phyloP scores from a whole-genome alignment of 179 eudicot genomes.

The Amaranthus tricolor region DNA sequence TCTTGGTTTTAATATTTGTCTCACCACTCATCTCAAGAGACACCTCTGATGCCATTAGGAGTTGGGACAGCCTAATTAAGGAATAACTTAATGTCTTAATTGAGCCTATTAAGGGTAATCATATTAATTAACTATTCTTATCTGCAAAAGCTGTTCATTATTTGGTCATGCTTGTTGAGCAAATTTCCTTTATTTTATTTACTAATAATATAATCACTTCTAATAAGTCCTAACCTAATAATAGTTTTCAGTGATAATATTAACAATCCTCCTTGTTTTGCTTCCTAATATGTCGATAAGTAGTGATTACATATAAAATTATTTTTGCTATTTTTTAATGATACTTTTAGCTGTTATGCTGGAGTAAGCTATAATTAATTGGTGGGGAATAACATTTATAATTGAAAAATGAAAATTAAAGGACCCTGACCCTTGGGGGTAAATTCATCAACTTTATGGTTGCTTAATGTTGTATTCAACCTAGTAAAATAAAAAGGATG shows the following conservation, averaged over 20 bases:
- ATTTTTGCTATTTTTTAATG: constrained; percentile 18
- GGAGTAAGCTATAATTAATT: constrained; percentile 24
- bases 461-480: constrained; percentile 12
- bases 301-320: constrained; percentile 21
- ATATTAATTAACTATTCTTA: constrained; percentile 25
- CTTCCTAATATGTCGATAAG: constrained; percentile 15
- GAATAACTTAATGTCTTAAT: constrained; percentile 21
- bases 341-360: constrained; percentile 24
- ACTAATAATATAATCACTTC: not conserved
- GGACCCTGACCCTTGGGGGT: not conserved
- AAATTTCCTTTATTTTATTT: constrained; percentile 20
- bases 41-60: constrained; percentile 25
- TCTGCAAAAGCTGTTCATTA: constrained; percentile 38
- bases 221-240: constrained; percentile 34
- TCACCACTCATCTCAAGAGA: constrained; percentile 37
- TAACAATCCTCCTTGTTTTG: constrained; percentile 26
- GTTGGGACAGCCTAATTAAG: constrained; percentile 26
- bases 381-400: not conserved
- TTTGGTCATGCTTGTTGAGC: constrained; percentile 38
- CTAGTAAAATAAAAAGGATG: constrained; percentile 13
- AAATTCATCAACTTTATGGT: constrained; percentile 14
- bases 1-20: constrained; percentile 22
- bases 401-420: not conserved
- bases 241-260: constrained; percentile 42
- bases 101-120: constrained; percentile 18